phyloP scores from a whole-genome alignment of 2,329 filamentous ascomycete genomes.

The Clonostachys sp. region DNA sequence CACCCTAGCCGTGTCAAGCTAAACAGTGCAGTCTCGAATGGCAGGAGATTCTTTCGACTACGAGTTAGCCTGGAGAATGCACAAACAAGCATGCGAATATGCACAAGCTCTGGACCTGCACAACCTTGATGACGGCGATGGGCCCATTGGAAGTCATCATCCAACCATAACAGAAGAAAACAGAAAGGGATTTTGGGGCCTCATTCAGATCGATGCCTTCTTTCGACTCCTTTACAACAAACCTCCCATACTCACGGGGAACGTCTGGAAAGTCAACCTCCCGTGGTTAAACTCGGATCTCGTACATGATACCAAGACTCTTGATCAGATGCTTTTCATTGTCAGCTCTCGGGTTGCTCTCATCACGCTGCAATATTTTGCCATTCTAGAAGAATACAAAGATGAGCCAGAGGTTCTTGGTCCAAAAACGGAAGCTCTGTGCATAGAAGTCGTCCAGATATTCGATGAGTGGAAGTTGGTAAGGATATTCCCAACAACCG shows the following conservation, averaged over 20 bases:
- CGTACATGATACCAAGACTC: not conserved
- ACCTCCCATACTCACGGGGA: conserved; percentile 16
- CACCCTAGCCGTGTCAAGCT: not conserved
- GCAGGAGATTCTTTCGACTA: conserved; percentile 23
- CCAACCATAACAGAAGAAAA: conserved; percentile 10
- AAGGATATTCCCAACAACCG: not conserved
- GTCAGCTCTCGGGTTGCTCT: conserved; percentile 19
- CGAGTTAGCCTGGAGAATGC: conserved; percentile 20
- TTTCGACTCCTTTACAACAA: conserved; percentile 21
- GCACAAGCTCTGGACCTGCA: conserved; percentile 21
- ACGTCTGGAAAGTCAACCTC: conserved; percentile 21
- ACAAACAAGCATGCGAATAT: conserved; percentile 19
- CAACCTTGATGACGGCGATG: conserved; percentile 16
- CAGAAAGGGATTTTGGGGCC: conserved; percentile 21
- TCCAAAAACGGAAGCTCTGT: conserved; percentile 16
- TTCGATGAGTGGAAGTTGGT: conserved; percentile 20
- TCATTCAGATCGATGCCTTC: conserved; percentile 22
- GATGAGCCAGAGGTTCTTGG: conserved; percentile 11
- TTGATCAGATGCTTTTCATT: conserved; percentile 11
- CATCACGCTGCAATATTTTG: conserved; percentile 19
- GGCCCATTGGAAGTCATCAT: conserved; percentile 5
- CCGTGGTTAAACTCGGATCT: conserved; percentile 18
- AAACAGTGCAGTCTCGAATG: conserved; percentile 9
- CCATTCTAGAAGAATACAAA: conserved; percentile 14
- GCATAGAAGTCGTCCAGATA: conserved; percentile 15